Evolutionary conservation across 208 protist species (phyloP).

Genomic region (Trypanosoma scelopori): DNA sequence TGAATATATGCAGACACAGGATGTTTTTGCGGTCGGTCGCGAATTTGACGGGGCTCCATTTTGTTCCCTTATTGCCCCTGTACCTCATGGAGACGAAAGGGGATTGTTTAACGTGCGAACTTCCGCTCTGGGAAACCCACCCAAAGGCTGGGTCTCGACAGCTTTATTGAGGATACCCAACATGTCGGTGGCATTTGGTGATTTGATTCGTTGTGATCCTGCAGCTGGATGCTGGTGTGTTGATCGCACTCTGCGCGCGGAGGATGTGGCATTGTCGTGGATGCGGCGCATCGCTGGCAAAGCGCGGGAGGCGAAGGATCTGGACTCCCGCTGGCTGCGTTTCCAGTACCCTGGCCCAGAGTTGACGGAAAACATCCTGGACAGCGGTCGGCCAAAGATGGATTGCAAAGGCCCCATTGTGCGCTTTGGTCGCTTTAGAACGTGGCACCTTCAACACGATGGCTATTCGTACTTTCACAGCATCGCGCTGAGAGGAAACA

Average conservation of each 20-base stretch:
- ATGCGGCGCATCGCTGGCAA: constrained; percentile 46
- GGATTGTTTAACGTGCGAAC: constrained; percentile 16
- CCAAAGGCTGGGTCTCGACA: not conserved
- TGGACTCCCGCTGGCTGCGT: constrained; percentile 46
- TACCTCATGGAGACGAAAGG: not conserved
- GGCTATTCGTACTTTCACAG: constrained; percentile 63
- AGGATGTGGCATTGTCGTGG: constrained; percentile 51
- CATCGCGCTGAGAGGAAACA: constrained; percentile 32
- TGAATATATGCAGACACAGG: constrained; percentile 11
- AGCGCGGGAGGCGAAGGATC: constrained; percentile 39
- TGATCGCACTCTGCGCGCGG: constrained; percentile 35
- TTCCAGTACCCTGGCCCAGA: constrained; percentile 15
- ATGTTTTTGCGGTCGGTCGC: constrained; percentile 44
- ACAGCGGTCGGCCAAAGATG: too few relatives aligned
- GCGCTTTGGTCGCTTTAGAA: constrained; percentile 36
- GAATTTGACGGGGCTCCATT: constrained; percentile 36
- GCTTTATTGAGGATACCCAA: constrained; percentile 1
- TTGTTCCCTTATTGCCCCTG: constrained; percentile 26
- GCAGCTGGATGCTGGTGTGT: constrained; percentile 41
- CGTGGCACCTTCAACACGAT: constrained; percentile 49
- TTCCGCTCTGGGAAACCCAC: constrained; percentile 14
- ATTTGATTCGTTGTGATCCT: constrained; percentile 36
- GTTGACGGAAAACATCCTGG: not conserved
- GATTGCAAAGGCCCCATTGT: constrained; percentile 20
- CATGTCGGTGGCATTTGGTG: constrained; percentile 29